Percentiles rank a stretch among this genome's conserved stretches.
Evolutionary conservation across 2,329 filamentous ascomycete genomes (phyloP).

Genomic region (Phialocephala subalpina): DNA sequence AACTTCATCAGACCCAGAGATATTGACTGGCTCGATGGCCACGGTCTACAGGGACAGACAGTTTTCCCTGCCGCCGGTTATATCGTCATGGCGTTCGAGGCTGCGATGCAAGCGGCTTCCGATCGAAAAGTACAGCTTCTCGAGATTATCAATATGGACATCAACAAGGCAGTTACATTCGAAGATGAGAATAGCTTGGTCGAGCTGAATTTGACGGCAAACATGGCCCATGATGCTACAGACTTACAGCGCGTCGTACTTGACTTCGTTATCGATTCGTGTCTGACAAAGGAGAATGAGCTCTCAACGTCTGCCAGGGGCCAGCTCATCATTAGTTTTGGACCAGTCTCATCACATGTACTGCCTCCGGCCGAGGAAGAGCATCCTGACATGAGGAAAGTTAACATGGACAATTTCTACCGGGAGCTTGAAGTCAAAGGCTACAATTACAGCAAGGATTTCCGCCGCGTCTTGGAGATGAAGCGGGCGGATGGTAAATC

Average conservation of each 20-base stretch:
- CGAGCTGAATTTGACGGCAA: neutral
- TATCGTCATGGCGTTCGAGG: neutral
- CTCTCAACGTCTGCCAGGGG: neutral
- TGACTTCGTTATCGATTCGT: neutral
- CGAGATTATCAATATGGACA: neutral
- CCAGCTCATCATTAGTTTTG: neutral
- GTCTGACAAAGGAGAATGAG: conserved; percentile 5
- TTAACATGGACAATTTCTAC: neutral
- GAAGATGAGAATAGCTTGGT: neutral
- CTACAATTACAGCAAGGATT: neutral
- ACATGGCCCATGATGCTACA: neutral
- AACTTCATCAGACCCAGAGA: neutral
- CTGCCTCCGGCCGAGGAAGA: neutral
- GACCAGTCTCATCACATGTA: neutral
- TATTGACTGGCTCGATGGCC: neutral
- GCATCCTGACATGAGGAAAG: conserved; percentile 1
- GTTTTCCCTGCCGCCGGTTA: neutral
- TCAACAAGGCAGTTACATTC: neutral
- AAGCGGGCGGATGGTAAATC: neutral
- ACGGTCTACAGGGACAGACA: neutral
- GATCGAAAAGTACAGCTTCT: neutral
- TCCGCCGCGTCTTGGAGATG: neutral
- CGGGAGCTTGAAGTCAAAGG: neutral
- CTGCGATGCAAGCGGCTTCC: neutral
- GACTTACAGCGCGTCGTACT: neutral